phyloP scores from a whole-genome alignment of 805 yeast genomes.

The Tetrapisispora phaffii region DNA sequence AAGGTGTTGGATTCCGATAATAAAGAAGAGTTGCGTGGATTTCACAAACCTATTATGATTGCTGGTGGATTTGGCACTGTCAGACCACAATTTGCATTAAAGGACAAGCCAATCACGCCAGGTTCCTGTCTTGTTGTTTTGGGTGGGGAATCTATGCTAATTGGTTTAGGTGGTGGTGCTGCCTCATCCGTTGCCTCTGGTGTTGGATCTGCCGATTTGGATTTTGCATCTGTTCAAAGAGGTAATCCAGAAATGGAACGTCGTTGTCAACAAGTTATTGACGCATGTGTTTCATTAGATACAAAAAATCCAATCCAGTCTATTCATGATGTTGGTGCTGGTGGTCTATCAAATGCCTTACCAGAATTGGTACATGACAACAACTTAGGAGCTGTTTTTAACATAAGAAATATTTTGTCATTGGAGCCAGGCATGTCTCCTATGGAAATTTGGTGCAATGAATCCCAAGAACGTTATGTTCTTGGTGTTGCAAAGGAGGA shows the following conservation, averaged over 20 bases:
- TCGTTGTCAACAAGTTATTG: conserved; percentile 96
- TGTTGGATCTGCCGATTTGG: conserved; percentile 90
- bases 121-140: conserved; percentile 86
- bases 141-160: conserved; percentile 96
- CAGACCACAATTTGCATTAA: conserved; percentile 84
- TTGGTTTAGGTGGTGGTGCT: conserved; percentile 99
- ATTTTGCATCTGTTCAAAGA: conserved; percentile 97
- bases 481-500: conserved; percentile 80
- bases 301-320: conserved; percentile 75
- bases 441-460: conserved; percentile 99
- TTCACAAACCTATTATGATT: conserved; percentile 97
- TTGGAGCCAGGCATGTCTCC: conserved; percentile 98
- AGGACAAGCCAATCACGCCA: conserved; percentile 79
- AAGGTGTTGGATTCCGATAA: conserved; percentile 53
- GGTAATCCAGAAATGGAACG: conserved; percentile 99
- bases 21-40: conserved; percentile 76
- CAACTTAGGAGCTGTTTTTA: conserved; percentile 87
- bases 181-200: conserved; percentile 96
- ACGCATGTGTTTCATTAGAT: conserved; percentile 82
- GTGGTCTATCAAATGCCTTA: conserved; percentile 93
- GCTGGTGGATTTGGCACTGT: conserved; percentile 99
- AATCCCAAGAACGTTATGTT: conserved; percentile 96
- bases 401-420: conserved; percentile 79
- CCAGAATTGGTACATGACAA: conserved; percentile 98
- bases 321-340: conserved; percentile 98